These are phyloP conservation scores for Nyctanthes arbortristis DNA, from an alignment of 257 asterid genomes.

Conservation along the genomic window DNA sequence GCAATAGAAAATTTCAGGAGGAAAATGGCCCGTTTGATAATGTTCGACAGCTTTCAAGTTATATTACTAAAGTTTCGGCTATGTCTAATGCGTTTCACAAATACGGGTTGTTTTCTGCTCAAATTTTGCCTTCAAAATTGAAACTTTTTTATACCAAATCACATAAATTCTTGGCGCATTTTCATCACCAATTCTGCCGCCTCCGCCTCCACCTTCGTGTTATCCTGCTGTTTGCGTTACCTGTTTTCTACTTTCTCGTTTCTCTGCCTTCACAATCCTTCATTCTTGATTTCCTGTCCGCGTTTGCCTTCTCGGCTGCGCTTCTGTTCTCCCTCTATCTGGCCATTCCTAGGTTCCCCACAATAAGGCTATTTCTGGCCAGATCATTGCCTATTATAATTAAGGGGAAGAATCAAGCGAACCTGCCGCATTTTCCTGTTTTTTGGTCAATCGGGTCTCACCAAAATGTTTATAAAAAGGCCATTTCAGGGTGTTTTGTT, in stretches of 20 bases:
- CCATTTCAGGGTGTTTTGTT: conserved; percentile 34
- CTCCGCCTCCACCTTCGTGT: conserved; percentile 34
- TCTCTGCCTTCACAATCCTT: conserved; percentile 35
- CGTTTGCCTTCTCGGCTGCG: conserved; percentile 31
- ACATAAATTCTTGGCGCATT: conserved; percentile 29
- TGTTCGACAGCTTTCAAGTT: too few relatives aligned
- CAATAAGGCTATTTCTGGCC: conserved; percentile 32
- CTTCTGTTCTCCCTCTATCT: conserved; percentile 35
- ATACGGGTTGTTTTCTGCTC: conserved; percentile 27
- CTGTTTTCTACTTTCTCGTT: conserved; percentile 34
- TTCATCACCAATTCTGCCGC: conserved; percentile 43
- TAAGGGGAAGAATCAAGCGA: background rate
- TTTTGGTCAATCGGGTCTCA: conserved; percentile 40
- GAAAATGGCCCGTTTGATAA: too few relatives aligned
- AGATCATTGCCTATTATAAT: conserved; percentile 29
- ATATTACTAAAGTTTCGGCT: too few relatives aligned
- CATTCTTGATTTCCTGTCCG: conserved; percentile 38
- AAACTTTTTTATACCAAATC: conserved; percentile 17
- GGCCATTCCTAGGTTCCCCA: conserved; percentile 37
- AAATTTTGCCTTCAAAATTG: conserved; percentile 24
- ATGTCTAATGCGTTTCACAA: too few relatives aligned
- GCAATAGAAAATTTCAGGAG: too few relatives aligned
- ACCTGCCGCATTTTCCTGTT: conserved; percentile 27
- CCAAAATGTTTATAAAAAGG: conserved; percentile 11
- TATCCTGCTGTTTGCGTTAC: conserved; percentile 24